Conservation (phyloP, 108 stramenopile species). For the Skeletonema marinoi region DNA sequence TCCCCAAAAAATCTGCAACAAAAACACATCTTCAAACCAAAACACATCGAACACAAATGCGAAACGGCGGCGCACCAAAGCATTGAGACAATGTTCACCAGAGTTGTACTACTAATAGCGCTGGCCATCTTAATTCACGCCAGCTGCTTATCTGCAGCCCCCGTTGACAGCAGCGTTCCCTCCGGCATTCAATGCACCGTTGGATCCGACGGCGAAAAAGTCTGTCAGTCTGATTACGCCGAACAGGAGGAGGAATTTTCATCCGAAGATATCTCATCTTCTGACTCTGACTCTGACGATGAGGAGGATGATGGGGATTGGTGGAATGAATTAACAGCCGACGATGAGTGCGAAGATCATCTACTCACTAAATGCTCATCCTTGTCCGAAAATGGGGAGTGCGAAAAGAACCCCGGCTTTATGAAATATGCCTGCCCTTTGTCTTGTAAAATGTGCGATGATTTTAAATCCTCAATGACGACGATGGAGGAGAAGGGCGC, state of each 20-base stretch:
- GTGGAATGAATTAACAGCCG: neutral
- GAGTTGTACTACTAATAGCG: neutral
- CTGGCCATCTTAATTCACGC: neutral
- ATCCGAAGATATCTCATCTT: neutral
- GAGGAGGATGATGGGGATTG: neutral
- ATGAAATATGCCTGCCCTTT: constrained; percentile 45
- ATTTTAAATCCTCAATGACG: neutral
- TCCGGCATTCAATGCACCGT: neutral
- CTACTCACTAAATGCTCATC: neutral
- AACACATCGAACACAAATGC: neutral
- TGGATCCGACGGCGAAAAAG: neutral
- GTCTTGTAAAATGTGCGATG: constrained; percentile 28
- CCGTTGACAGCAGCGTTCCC: neutral
- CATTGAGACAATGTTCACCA: neutral
- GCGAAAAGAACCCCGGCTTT: constrained; percentile 52
- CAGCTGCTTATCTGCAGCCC: neutral
- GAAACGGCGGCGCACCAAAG: neutral
- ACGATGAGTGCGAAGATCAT: neutral
- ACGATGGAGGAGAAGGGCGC: constrained; percentile 9
- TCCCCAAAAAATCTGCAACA: too few species aligned
- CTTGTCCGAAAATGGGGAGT: constrained; percentile 16
- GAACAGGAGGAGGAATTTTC: neutral
- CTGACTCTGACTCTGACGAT: neutral
- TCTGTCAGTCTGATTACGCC: neutral
- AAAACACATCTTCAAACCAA: neutral